phyloP scores from a whole-genome alignment of 345 rosid species.

The Salix caprea region DNA sequence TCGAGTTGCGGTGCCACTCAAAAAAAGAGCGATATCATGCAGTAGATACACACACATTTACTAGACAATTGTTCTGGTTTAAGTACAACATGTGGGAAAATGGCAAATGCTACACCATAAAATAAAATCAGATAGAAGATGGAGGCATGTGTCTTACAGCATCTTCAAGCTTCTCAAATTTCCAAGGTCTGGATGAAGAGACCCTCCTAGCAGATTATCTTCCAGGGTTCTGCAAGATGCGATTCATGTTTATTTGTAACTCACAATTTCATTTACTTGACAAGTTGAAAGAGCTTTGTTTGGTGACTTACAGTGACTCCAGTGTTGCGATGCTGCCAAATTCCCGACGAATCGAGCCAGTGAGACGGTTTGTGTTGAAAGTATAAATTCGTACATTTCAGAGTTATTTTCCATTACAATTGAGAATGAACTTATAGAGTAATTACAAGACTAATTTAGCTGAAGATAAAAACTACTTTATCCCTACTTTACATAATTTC shows the following conservation, averaged over 20 bases:
- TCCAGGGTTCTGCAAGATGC: conserved; percentile 52
- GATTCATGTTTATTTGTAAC: not conserved
- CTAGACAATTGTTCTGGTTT: too few species aligned
- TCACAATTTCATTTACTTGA: not conserved
- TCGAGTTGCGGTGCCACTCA: not conserved
- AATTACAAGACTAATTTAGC: too few species aligned
- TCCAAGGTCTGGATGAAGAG: conserved; percentile 61
- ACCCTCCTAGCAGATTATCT: conserved; percentile 54
- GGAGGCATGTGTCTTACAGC: conserved; percentile 40
- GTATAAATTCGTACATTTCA: too few species aligned
- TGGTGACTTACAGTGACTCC: conserved; percentile 47
- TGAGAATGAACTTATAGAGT: too few species aligned
- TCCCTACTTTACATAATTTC: too few species aligned
- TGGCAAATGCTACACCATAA: not conserved
- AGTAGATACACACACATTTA: not conserved
- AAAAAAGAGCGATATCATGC: not conserved
- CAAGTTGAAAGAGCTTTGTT: not conserved
- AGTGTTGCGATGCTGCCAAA: conserved; percentile 57
- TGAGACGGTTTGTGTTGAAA: conserved; percentile 41
- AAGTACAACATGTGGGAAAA: too few species aligned
- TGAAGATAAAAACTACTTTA: too few species aligned
- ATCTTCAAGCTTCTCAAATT: conserved; percentile 42
- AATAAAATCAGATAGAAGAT: not conserved
- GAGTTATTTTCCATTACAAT: too few species aligned
- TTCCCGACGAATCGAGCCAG: conserved; percentile 56